These are phyloP conservation scores for Colletotrichum destructivum DNA, from an alignment of 2,329 filamentous ascomycete genomes.

Conservation along the genomic window DNA sequence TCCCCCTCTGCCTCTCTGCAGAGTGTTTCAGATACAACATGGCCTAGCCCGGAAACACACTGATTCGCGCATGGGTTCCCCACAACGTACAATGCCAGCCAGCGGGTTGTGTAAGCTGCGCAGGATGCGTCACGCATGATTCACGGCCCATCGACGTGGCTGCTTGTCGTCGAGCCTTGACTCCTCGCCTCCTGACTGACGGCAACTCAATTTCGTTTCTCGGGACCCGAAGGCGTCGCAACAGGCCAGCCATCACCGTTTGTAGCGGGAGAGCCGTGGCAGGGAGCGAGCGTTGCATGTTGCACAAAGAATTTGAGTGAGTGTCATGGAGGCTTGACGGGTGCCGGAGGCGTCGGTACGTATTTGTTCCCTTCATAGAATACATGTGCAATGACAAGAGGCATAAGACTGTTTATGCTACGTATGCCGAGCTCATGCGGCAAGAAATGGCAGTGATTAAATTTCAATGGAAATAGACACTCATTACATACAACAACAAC, in stretches of 20 bases:
- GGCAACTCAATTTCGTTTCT: not conserved
- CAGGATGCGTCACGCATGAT: slow-evolving; percentile 6
- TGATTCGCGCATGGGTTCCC: slow-evolving; percentile 19
- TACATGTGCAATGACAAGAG: too few relatives aligned
- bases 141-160: slow-evolving; percentile 11
- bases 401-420: too few relatives aligned
- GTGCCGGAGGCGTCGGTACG: slow-evolving; percentile 12
- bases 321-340: slow-evolving; percentile 27
- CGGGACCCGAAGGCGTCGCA: not conserved
- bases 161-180: not conserved
- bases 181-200: not conserved
- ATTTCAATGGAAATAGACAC: too few relatives aligned
- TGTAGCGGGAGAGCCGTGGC: too few relatives aligned
- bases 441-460: too few relatives aligned
- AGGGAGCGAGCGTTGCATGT: not conserved
- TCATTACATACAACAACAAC: too few relatives aligned
- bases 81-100: slow-evolving; percentile 15
- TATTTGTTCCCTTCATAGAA: not conserved
- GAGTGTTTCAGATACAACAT: not conserved
- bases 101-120: not conserved
- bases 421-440: too few relatives aligned
- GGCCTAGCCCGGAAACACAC: not conserved
- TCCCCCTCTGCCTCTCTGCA: not conserved
- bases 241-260: too few relatives aligned
- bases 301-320: not conserved